A percentile compares a stretch with the other conserved stretches of the same genome.
These are phyloP conservation scores for Pyrus bretschneideri DNA, from an alignment of 306 rosid species.

Conservation along the genomic window DNA sequence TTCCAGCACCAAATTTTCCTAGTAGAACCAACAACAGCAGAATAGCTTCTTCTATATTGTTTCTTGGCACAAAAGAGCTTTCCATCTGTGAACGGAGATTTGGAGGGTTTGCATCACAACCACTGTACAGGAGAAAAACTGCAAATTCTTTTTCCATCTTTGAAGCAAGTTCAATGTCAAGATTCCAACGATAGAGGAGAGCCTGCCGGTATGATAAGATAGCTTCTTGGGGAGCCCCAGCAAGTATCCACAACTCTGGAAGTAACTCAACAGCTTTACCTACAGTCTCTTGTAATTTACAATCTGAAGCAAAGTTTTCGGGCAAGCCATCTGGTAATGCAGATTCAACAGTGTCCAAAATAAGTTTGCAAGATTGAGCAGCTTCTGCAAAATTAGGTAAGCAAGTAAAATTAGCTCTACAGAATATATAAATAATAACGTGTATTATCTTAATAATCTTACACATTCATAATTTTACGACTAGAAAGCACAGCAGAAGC, in stretches of 20 bases:
- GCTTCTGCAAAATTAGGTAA: constrained; percentile 54
- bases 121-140: constrained; percentile 75
- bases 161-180: constrained; percentile 46
- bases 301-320: constrained; percentile 47
- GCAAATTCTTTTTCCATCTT: constrained; percentile 77
- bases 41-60: constrained; percentile 82
- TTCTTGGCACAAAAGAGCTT: constrained; percentile 77
- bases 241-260: constrained; percentile 79
- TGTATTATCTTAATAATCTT: not conserved
- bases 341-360: constrained; percentile 77
- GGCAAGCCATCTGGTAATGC: constrained; percentile 84
- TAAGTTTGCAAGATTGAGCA: constrained; percentile 71
- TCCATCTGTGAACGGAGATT: constrained; percentile 72
- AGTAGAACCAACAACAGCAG: constrained; percentile 66
- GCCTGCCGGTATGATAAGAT: constrained; percentile 67
- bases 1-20: constrained; percentile 40
- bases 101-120: constrained; percentile 80
- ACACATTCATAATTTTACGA: not conserved
- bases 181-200: constrained; percentile 71
- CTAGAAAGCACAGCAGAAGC: not conserved
- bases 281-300: constrained; percentile 68
- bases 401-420: not conserved
- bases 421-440: not conserved
- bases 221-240: constrained; percentile 60
- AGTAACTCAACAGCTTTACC: constrained; percentile 65